Evolutionary conservation across 257 asterid species (phyloP), one percentile per base, ranked within the genome.

Genomic region (Primulina tabacum): DNA sequence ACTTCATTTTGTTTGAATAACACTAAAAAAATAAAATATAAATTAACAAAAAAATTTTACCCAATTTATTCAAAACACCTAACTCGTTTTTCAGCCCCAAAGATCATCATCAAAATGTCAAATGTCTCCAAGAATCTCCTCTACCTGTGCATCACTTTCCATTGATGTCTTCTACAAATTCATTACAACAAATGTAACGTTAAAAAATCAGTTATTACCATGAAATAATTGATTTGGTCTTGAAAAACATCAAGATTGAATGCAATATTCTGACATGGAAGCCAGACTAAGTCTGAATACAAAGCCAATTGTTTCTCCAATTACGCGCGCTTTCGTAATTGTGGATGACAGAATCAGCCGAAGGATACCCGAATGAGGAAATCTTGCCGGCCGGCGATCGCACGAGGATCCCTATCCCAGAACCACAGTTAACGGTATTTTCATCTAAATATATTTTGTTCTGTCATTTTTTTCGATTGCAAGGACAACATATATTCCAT

Each of bases 311-410:
- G n/a, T 43, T 10, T 38, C 16, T 43, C 6, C 0, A 12, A 14
- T 8, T 16, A 1, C 56, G 20, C 18, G 7, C 56, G 8, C 56
- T 14, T 50, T 50, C 56, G 32, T 62, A 43, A 1, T 76, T 76
- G 52, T 71, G 37, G 61, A 78, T 26, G 2, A 80, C 17, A 4
- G 69, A 33, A 0, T 73, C 79, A 2, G 59, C 78, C 0, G 75
- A 70, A 1, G 88, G 83, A 65, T 68, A 69, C 0, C 79, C 81
- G 26, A 73, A 83, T 0, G 80, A 6, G 72, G 30, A 80, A 1
- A 80, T 32, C 28, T 75, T 78, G 0, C 73, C 53, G 18, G 79
- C 82, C 32, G 84, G 77, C 0, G 85, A 82, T 68, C 68, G 73
- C 26, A 79, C 81, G 10, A 84, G 73, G 10, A 82, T 76, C 1